Conservation (phyloP, 352 stramenopile species). For the Peronosclerospora sorghi region DNA sequence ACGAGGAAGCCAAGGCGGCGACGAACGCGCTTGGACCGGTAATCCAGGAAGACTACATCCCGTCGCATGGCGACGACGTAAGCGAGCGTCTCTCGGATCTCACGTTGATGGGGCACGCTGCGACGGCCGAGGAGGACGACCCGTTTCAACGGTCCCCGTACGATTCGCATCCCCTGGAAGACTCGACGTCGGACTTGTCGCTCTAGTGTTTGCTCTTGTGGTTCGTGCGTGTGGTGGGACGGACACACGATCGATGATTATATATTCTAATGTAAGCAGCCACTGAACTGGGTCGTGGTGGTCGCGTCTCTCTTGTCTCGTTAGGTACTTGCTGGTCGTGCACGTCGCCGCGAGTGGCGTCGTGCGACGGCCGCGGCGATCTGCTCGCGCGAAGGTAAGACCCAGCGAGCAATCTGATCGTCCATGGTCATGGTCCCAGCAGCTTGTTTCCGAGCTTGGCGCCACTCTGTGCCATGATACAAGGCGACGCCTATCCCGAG, state of each 20-base stretch:
- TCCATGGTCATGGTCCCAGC: conserved; percentile 33
- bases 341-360: conserved; percentile 6
- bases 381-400: conserved; percentile 58
- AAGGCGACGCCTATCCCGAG: conserved; percentile 29
- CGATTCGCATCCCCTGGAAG: conserved; percentile 15
- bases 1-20: conserved; percentile 6
- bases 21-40: conserved; percentile 17
- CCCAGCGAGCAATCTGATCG: conserved; percentile 49
- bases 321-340: conserved; percentile 1
- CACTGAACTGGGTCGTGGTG: conserved; percentile 5
- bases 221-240: not conserved
- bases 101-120: conserved; percentile 30
- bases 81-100: conserved; percentile 41
- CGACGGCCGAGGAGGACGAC: conserved; percentile 12
- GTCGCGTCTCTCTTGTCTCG: conserved; percentile 10
- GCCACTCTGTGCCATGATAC: conserved; percentile 34
- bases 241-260: conserved; percentile 3
- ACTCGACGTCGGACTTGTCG: conserved; percentile 24
- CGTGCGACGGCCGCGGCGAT: conserved; percentile 27
- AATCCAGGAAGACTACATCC: conserved; percentile 73
- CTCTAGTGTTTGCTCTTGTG: conserved; percentile 18
- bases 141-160: conserved; percentile 24
- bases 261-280: conserved; percentile 30
- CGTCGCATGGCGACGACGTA: conserved; percentile 38
- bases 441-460: conserved; percentile 31